Percentiles rank a stretch among this genome's conserved stretches.
Conservation (phyloP, 305 asterid species). For the Fraxinus angustifolia region DNA sequence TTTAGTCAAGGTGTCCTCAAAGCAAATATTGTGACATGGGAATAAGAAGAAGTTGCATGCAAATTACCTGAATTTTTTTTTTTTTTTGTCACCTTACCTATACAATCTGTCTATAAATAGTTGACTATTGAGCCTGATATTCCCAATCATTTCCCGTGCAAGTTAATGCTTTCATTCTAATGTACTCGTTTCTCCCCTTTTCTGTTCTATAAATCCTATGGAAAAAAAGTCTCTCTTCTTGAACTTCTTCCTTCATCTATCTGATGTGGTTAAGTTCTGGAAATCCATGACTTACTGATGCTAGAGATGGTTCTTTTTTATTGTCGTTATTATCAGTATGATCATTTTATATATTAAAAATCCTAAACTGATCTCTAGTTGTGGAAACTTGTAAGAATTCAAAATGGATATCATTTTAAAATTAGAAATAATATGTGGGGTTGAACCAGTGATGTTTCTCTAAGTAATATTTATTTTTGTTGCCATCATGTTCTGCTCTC, state of each 20-base stretch:
- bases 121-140: background rate
- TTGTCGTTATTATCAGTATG: background rate
- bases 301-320: background rate
- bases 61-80: background rate
- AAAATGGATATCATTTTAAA: background rate
- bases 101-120: background rate
- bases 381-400: background rate
- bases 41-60: background rate
- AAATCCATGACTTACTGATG: background rate
- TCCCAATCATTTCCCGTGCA: background rate
- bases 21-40: background rate
- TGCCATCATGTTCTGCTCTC: background rate
- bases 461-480: background rate
- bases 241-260: background rate
- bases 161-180: background rate
- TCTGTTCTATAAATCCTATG: background rate
- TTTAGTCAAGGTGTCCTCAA: background rate
- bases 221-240: background rate
- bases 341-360: background rate
- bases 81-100: background rate
- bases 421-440: background rate
- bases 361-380: background rate
- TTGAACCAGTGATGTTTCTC: background rate
- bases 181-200: background rate
- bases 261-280: background rate